Evolutionary conservation across 2,329 filamentous ascomycete genomes (phyloP), one percentile per base, ranked within the genome.

Genomic region (Fusarium mangiferae): DNA sequence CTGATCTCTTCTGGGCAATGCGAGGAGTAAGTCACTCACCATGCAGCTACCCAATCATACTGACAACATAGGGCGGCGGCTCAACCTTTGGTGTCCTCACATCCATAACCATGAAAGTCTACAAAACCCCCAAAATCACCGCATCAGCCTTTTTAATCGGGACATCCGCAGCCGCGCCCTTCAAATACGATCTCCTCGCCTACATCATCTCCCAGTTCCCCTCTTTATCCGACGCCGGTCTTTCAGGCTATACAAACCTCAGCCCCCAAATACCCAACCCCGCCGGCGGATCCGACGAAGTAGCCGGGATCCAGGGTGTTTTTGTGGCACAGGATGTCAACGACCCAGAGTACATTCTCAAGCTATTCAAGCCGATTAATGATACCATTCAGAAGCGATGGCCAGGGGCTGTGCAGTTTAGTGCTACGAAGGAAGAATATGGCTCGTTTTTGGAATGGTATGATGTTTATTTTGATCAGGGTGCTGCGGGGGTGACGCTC

Each of bases 1-100:
- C 81, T 0, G 90, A 92, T 61, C 80, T 93, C 2, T 92, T 91
- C 78, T 93, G 90, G 90, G 90, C 90, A 1, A 83, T 91, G 70
- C 82, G 87, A 66, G 90, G 90, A 14, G 85, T 89, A 80, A 80
- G 85, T 82, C 0, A 7, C 1, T 3, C 2, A 4, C 2, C n/a
- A 30, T 20, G 8, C 22, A 10, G 13, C n/a, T 0, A 49, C 14
- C 15, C 0, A 14, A 20, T 66, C 18, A 28, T n/a, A 2, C 44
- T 73, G 6, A 75, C 3, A 3, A 33, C 1, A 1, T 7, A 87
- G 86, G 89, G 89, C 11, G 89, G 89, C 7, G 89, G 88, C 5
- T 87, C 87, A 26, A 91, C 89, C 0, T 92, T 90, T 75, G 90
- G 88, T 0, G 84, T 92, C 5, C 84, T 92, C 28, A 86, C 85